Percentiles rank a stretch among this genome's conserved stretches.
These are phyloP conservation scores for Cordyceps javanica DNA, from an alignment of 2,329 filamentous ascomycete species.

Conservation along the genomic window DNA sequence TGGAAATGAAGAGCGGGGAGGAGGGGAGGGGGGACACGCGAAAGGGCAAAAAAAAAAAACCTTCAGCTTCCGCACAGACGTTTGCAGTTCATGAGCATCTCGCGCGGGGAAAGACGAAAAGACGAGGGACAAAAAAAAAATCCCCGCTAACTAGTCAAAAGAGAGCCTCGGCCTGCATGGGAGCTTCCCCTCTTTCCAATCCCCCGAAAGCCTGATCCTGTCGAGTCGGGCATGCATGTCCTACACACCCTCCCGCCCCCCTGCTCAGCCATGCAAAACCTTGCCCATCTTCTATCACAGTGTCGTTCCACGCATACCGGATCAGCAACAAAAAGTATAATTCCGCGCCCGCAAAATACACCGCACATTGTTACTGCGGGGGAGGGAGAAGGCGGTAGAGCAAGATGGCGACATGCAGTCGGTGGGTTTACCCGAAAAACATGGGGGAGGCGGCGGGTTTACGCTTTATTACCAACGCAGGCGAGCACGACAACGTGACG, in stretches of 20 bases:
- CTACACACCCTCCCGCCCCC: background rate
- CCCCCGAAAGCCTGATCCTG: background rate
- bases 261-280: background rate
- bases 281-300: background rate
- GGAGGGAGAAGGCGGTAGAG: too few species aligned
- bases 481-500: background rate
- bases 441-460: background rate
- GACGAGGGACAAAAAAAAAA: background rate
- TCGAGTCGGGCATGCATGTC: too few species aligned
- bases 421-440: background rate
- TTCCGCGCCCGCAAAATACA: background rate
- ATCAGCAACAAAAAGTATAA: slow-evolving; percentile 1
- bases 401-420: background rate
- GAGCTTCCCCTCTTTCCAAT: slow-evolving; percentile 7
- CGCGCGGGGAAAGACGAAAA: background rate
- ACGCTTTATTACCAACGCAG: too few species aligned
- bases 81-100: background rate
- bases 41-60: background rate
- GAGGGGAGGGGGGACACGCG: background rate
- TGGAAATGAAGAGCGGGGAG: background rate
- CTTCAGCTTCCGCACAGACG: slow-evolving; percentile 1
- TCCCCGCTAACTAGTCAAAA: too few species aligned
- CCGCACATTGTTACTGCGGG: background rate
- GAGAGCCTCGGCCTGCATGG: slow-evolving; percentile 2
- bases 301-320: background rate